Base-by-base conservation (phyloP, 495 filamentous ascomycete species). In the Hypoxylon fuscum region DNA sequence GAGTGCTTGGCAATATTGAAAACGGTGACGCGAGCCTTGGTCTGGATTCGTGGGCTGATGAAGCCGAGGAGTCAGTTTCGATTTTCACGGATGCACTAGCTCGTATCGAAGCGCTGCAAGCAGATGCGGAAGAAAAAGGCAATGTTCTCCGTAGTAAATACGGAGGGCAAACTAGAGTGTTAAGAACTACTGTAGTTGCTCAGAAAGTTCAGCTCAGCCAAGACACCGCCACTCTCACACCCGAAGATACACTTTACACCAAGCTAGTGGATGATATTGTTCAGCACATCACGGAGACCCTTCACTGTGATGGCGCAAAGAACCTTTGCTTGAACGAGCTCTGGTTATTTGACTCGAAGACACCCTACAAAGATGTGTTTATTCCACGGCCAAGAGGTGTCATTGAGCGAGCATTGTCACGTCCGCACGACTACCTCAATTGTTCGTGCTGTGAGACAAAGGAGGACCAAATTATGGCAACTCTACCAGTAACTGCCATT, bases 191-290 rank as follows among this genome's bases (percentile, higher is more conserved):
- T 0, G 87, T 97, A 14, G 85, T 96, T 18, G 89, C 91, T 43
- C 91, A 96, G 66, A 92, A 90, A 61, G 89, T 97, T 6, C 88
- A 90, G 66, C 79, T 98, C 40, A 95, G 88, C 73, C 90, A 89
- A 62, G 88, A 92, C 64, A 90, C 89, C 58, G 85, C 90, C 1
- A 80, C 83, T 18, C 76, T 97, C 9, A 88, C 90, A 0, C 77
- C 88, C n/a, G 78, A 89, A 53, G 91, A 95, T 64, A 79, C 85
- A 35, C 82, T 83, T 7, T 97, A 94, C 73, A 91, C 92, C 12
- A 72, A 81, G n/a, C 72, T 96, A 4, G 79, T 97, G 9, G 82
- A 91, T 68, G 74, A 77, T 4, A 78, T 94, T n/a, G 72, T 84
- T 40, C 76, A 78, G 1, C 66, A 81, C 1, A 65, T 93, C 1